Evolutionary conservation across 306 rosid genomes (phyloP).

Genomic region (Purshia tridentata): DNA sequence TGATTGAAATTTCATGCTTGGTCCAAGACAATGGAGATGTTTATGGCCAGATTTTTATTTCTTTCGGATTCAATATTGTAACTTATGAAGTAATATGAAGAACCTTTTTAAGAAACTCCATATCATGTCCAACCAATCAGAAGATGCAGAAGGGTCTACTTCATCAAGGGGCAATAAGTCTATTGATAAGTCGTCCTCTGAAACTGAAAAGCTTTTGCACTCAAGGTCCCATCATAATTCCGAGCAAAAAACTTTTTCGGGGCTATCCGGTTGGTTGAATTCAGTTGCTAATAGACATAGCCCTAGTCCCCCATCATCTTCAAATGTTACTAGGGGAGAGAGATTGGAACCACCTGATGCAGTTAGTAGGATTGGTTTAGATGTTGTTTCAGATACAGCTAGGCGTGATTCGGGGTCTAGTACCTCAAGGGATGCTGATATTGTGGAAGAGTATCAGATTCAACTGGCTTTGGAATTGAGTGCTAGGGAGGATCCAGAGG

Average conservation of each 20-base stretch:
- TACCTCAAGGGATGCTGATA: conserved; percentile 74
- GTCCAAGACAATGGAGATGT: conserved; percentile 64
- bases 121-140: conserved; percentile 67
- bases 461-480: conserved; percentile 86
- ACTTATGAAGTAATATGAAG: conserved; percentile 64
- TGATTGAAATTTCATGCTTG: conserved; percentile 58
- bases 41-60: conserved; percentile 52
- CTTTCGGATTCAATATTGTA: conserved; percentile 42
- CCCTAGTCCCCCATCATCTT: conserved; percentile 51
- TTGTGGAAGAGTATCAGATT: conserved; percentile 93
- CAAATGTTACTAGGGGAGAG: conserved; percentile 44
- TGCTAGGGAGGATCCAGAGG: conserved; percentile 98
- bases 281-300: conserved; percentile 62
- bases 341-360: conserved; percentile 56
- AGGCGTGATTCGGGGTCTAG: conserved; percentile 64
- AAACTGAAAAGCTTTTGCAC: conserved; percentile 48
- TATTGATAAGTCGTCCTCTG: conserved; percentile 51
- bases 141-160: conserved; percentile 59
- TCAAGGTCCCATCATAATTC: conserved; percentile 46
- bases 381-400: conserved; percentile 51
- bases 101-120: conserved; percentile 88
- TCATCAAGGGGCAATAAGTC: conserved; percentile 60
- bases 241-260: conserved; percentile 64
- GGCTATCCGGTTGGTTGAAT: conserved; percentile 71
- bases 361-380: conserved; percentile 52